Base-by-base conservation (phyloP, 1,139 yeast species). In the Suhomyces terraborum region DNA sequence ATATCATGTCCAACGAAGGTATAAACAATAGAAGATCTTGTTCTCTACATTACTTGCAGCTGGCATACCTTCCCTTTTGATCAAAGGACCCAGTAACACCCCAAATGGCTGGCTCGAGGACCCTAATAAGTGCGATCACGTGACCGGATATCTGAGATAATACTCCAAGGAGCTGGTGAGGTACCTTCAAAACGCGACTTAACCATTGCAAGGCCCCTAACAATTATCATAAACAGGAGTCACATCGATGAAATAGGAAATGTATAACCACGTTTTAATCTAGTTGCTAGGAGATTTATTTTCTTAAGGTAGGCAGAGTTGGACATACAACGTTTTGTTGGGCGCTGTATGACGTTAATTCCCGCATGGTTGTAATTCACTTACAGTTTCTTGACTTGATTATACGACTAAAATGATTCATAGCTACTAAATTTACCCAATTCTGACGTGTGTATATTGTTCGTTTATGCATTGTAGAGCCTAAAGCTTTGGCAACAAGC, bases 91-190 rank as follows among this genome's bases (percentile, higher is more conserved):
- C 36, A 34, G 36, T 25, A 34, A 13, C 22, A 6, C 19, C 10
- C n/a, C 24, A 24, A 13, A 38, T 42, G 48, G 51, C 51, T 46
- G 50, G 50, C 41, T 44, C 33, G 6, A 9, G 8, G 17, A 36
- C 10, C 35, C 27, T 18, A 6, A 21, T 10, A 14, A 21, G 32
- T 14, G 6, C 4, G 2, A 13, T 36, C 46, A 46, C 43, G 48
- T 46, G 47, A 46, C 23, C 7, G 3, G 6, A 21, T 9, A 18
- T 29, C 32, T 27, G 12, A 20, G 13, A 16, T 27, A 4, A 27
- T 16, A 20, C 14, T 12, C 2, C 3, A 18, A 6, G 22, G 22
- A 14, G 32, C 32, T 30, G 32, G 32, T 17, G 21, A 13, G 16
- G 5, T 4, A 19, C 6, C n/a, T 12, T 20, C 13, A 20, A 30